Evolutionary conservation across 2,329 filamentous ascomycete genomes (phyloP).

Genomic region (Colletotrichum theobromicola): DNA sequence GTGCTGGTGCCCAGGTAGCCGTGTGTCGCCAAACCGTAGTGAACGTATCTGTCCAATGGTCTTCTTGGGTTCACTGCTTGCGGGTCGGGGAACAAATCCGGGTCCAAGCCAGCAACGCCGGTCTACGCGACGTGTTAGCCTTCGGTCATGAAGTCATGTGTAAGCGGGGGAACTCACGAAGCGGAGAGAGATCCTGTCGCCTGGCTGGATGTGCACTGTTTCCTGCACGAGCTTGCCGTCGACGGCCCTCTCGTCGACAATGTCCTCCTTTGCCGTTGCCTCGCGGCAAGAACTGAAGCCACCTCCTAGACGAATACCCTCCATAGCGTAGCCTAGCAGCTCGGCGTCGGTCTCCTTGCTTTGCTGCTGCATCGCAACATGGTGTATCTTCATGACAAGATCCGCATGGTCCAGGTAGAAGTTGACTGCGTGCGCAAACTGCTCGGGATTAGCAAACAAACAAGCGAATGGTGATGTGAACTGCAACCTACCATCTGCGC

Average conservation of each 20-base stretch:
- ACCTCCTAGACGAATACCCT: slow-evolving; percentile 73
- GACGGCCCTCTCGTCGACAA: slow-evolving; percentile 44
- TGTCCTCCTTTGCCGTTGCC: slow-evolving; percentile 49
- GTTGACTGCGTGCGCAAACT: slow-evolving; percentile 76
- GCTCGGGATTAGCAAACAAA: slow-evolving; percentile 22
- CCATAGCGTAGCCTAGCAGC: slow-evolving; percentile 73
- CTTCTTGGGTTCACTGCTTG: slow-evolving; percentile 66
- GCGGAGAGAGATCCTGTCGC: slow-evolving; percentile 67
- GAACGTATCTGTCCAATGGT: slow-evolving; percentile 67
- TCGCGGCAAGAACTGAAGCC: slow-evolving; percentile 65
- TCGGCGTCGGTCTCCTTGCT: slow-evolving; percentile 64
- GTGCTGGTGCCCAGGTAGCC: slow-evolving; percentile 66
- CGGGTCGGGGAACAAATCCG: slow-evolving; percentile 65
- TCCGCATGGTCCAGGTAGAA: slow-evolving; percentile 69
- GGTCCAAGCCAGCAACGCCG: slow-evolving; percentile 58
- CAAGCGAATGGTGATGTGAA: background rate
- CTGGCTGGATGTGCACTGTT: slow-evolving; percentile 55
- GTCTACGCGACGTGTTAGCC: slow-evolving; percentile 24
- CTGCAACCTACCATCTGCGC: slow-evolving; percentile 62
- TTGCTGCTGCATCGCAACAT: slow-evolving; percentile 59
- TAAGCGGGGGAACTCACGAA: slow-evolving; percentile 53
- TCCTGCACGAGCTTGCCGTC: slow-evolving; percentile 42
- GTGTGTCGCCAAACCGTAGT: slow-evolving; percentile 68
- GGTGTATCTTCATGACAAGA: slow-evolving; percentile 66
- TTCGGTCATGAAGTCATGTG: background rate